Base-by-base conservation (phyloP, 805 yeast genomes). In the Candida broadrunensis region DNA sequence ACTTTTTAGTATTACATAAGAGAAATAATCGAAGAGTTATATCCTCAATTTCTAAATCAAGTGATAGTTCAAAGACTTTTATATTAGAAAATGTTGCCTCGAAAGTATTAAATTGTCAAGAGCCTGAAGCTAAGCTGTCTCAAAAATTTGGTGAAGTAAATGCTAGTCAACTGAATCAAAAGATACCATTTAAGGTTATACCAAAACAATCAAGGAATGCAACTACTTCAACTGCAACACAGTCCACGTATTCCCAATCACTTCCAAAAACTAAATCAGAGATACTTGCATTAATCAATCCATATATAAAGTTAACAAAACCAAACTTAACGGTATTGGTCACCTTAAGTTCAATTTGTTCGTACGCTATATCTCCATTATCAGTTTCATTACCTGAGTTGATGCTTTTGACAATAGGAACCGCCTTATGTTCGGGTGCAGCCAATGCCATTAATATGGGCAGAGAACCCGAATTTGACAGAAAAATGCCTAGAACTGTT, bases 361-460 rank as follows among this genome's bases (percentile, higher is more conserved):
- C 97, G 0, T 93, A 91, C 58, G 97, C 97, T 0, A 67, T 93
- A 23, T 87, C 96, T 0, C 98, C 99, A 1, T 75, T 75, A 48
- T 79, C 90, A 9, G 88, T 89, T 0, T 79, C 93, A 1, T 60
- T 91, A 3, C 67, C 78, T 5, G 83, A 87, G 46, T 73, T 93
- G 36, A 53, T 86, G 24, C 80, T 81, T 49, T 69, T 93, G 24
- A 87, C 97, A 0, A 61, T 75, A 0, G 99, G 99, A 13, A 93
- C 97, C 0, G 78, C 91, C 1, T 65, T 93, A 25, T 79, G 93
- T 48, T 88, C 97, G 0, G 95, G 95, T 9, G 82, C 97, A 2
- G 99, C 99, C 2, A 93, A 93, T 64, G 95, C 98, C 3, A 88
- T 93, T 36, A 93, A 93, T 57, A 91, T 90, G 96, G 98, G 89